Conservation (phyloP, 2,329 filamentous ascomycete genomes). For the Bimuria novae-zelandiae region DNA sequence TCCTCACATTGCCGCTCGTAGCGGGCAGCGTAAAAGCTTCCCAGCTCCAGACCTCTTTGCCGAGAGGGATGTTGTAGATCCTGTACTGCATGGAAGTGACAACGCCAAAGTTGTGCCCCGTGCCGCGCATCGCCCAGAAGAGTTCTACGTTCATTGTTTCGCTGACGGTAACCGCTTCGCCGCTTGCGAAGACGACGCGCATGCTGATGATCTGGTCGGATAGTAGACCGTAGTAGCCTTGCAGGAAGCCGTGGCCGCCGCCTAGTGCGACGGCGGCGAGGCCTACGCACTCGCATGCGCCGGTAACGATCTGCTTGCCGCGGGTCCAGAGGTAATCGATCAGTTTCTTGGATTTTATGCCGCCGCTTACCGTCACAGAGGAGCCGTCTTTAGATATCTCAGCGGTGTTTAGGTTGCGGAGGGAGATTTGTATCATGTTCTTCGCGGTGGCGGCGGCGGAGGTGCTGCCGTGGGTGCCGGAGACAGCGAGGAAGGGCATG, state of each 20-base stretch:
- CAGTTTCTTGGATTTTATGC: background rate
- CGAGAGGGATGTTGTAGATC: constrained; percentile 11
- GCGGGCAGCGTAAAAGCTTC: constrained; percentile 10
- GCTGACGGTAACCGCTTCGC: constrained; percentile 37
- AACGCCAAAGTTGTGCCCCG: constrained; percentile 42
- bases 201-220: constrained; percentile 13
- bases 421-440: background rate
- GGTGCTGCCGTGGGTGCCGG: background rate
- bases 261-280: constrained; percentile 10
- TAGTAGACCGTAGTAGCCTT: constrained; percentile 16
- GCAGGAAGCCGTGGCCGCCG: constrained; percentile 18
- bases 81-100: constrained; percentile 25
- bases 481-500: background rate
- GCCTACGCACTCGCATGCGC: constrained; percentile 15
- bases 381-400: background rate
- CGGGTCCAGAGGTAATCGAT: background rate
- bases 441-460: background rate
- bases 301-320: constrained; percentile 5
- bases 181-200: constrained; percentile 27
- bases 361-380: background rate
- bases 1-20: constrained; percentile 5
- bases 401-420: background rate
- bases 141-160: constrained; percentile 30
- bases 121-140: constrained; percentile 47
- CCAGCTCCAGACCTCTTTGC: constrained; percentile 11